Conservation (phyloP, 257 asterid genomes). For the Salvia miltiorrhiza region DNA sequence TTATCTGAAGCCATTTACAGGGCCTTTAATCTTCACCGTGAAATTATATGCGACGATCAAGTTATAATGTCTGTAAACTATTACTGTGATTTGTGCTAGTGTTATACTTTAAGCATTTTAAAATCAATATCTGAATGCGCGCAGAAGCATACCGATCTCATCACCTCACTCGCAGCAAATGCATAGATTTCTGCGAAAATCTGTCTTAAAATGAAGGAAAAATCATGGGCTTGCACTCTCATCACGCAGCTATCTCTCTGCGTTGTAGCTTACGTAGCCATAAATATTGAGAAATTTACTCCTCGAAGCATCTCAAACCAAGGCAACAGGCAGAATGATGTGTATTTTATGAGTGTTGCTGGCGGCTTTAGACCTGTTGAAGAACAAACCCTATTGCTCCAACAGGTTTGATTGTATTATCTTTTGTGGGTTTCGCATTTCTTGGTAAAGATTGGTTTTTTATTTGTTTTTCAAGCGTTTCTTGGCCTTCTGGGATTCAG, state of each 20-base stretch:
- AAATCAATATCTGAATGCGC: not conserved
- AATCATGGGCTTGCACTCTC: conserved; percentile 61
- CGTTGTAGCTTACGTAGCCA: conserved; percentile 37
- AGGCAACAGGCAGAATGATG: conserved; percentile 18
- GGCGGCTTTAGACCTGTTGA: conserved; percentile 46
- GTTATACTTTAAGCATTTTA: too few relatives aligned
- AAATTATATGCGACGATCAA: not conserved
- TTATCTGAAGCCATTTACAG: not conserved
- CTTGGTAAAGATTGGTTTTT: not conserved
- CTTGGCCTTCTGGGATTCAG: not conserved
- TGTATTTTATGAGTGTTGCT: conserved; percentile 46
- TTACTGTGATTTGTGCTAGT: too few relatives aligned
- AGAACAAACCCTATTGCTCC: conserved; percentile 49
- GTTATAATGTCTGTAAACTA: not conserved
- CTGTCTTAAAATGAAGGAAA: conserved; percentile 26
- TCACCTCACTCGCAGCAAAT: not conserved
- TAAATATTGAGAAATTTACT: conserved; percentile 33
- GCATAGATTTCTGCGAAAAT: not conserved
- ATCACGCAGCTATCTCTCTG: conserved; percentile 55
- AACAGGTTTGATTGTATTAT: conserved; percentile 39
- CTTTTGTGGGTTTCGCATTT: not conserved
- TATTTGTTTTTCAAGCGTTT: not conserved
- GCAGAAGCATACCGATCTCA: not conserved
- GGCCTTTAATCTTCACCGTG: not conserved
- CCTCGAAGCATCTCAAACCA: conserved; percentile 5